Base-by-base conservation (phyloP, 2,329 filamentous ascomycete genomes). In the Didymella sp. region DNA sequence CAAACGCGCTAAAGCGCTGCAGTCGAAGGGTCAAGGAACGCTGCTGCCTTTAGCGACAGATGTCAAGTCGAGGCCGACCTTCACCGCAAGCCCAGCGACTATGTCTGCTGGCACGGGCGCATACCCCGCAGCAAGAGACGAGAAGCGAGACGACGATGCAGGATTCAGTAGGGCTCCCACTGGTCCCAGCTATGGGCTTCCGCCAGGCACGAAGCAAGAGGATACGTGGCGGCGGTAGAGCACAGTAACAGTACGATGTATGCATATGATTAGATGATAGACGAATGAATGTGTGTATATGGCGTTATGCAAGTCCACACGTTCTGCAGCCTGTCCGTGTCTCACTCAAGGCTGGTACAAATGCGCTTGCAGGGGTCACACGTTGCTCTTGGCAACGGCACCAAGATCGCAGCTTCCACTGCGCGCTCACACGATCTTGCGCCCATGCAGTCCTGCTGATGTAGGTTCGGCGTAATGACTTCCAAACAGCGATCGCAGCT, bases 141-240 rank as follows among this genome's bases (percentile, higher is more conserved):
- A 78, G 51, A 88, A 87, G 75, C 84, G 84, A 76, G 81, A 80
- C 49, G 83, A 87, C 58, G 83, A 85, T 25, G 76, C 77, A 30
- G 77, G 78, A n/a, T 71, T 75, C 17, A 70, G 73, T 27, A 74
- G 77, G 55, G 68, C 72, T 37, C 80, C 77, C 51, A 73, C 69
- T 54, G 56, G 59, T 13, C 72, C 76, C 33, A 74, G 76, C 22
- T 94, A 90, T 86, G 35, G 35, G 7, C 78, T 96, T 56, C 85
- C 89, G 17, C 88, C 89, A 0, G 91, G 92, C 7, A 96, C 91
- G 1, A 92, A 87, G 71, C 90, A 94, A 74, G 90, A 96, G 73
- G 89, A 92, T 48, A 96, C 91, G 2, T 96, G 92, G 93, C 67
- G 70, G 42, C 62, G 70, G 6, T 64, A 67, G 47, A 66, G 31